Conservation (phyloP, 805 yeast genomes). For the Candida vartiovaarae region DNA sequence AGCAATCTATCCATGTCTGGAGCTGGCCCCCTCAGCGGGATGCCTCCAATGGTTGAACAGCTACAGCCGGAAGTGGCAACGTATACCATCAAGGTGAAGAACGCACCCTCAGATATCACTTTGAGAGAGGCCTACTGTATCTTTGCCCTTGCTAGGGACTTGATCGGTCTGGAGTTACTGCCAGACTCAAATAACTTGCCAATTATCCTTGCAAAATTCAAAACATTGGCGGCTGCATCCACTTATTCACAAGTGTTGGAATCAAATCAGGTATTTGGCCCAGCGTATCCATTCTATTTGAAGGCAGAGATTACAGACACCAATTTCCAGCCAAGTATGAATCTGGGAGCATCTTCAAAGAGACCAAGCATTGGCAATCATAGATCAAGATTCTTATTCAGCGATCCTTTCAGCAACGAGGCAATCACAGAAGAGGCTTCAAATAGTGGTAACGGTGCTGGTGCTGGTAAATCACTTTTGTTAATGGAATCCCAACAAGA, state of each 20-base stretch:
- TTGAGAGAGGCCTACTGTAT: slow-evolving; percentile 60
- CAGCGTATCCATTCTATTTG: slow-evolving; percentile 33
- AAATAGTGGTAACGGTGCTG: slow-evolving; percentile 22
- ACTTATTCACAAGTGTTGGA: slow-evolving; percentile 34
- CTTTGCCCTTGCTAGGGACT: slow-evolving; percentile 65
- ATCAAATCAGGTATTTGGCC: slow-evolving; percentile 43
- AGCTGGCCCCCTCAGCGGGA: not conserved
- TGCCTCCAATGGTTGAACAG: not conserved
- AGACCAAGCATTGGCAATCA: slow-evolving; percentile 51
- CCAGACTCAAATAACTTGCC: slow-evolving; percentile 29
- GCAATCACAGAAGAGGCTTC: slow-evolving; percentile 16
- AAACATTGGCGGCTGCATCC: slow-evolving; percentile 37
- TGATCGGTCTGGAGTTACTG: slow-evolving; percentile 40
- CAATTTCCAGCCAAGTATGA: slow-evolving; percentile 12
- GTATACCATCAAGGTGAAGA: slow-evolving; percentile 37
- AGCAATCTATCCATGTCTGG: slow-evolving; percentile 13
- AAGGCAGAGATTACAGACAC: slow-evolving; percentile 35
- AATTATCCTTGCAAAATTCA: slow-evolving; percentile 38
- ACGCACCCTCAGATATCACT: slow-evolving; percentile 57
- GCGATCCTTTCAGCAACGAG: slow-evolving; percentile 50
- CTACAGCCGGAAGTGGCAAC: slow-evolving; percentile 3
- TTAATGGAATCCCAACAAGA: slow-evolving; percentile 32
- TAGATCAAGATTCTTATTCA: slow-evolving; percentile 62
- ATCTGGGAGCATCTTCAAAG: slow-evolving; percentile 30
- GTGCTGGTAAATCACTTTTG: slow-evolving; percentile 34